These are phyloP conservation scores for Paspalum vaginatum DNA, from an alignment of 176 grass and related monocot species.

Conservation along the genomic window DNA sequence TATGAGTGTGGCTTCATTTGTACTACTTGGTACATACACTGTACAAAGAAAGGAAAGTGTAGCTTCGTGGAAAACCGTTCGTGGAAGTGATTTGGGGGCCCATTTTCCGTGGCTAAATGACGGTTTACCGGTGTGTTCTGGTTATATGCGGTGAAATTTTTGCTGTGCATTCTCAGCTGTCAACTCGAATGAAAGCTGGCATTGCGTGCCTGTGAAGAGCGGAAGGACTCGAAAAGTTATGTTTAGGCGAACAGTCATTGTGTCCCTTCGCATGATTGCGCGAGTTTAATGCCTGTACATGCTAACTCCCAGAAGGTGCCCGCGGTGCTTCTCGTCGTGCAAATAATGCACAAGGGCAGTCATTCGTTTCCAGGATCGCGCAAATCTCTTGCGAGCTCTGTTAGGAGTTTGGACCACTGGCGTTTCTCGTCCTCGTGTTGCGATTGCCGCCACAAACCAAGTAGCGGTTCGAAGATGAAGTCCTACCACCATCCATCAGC, in stretches of 20 bases:
- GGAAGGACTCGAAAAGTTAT: not conserved
- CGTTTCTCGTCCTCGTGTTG: slow-evolving; percentile 25
- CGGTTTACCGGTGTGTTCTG: not conserved
- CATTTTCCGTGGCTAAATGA: slow-evolving; percentile 16
- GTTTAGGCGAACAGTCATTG: no score
- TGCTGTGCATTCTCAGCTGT: no score
- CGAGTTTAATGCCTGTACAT: no score
- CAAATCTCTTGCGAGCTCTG: no score
- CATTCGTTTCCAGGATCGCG: no score
- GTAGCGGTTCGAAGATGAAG: slow-evolving; percentile 29
- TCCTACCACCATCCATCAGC: slow-evolving; percentile 16
- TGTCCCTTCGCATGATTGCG: no score
- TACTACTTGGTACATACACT: slow-evolving; percentile 39
- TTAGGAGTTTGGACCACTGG: no score
- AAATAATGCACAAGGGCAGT: no score
- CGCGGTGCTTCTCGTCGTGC: no score
- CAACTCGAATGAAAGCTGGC: no score
- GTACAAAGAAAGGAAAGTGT: slow-evolving; percentile 63
- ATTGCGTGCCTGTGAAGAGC: not conserved
- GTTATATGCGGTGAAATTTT: not conserved
- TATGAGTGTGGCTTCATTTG: slow-evolving; percentile 40
- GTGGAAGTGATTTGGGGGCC: slow-evolving; percentile 12
- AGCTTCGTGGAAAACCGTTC: slow-evolving; percentile 35
- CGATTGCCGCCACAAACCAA: slow-evolving; percentile 55
- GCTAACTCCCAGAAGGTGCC: no score